Percentiles rank a stretch among this genome's conserved stretches.
Evolutionary conservation across 495 filamentous ascomycete genomes (phyloP).

Genomic region (Aspergillus ellipticus): DNA sequence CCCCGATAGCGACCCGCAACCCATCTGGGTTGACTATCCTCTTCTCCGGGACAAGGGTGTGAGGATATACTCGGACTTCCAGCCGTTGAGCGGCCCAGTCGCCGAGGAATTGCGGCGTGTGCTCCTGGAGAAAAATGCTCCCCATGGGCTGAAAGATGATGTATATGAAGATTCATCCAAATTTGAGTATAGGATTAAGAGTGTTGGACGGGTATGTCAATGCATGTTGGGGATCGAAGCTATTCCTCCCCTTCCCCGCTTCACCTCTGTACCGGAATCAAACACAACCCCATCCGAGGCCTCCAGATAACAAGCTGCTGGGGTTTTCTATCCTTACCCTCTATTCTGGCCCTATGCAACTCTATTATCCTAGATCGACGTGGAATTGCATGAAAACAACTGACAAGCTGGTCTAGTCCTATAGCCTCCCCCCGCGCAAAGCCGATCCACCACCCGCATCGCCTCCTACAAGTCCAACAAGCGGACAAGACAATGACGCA

Average conservation of each 20-base stretch:
- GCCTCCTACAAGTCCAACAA: constrained; percentile 45
- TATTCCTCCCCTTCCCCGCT: constrained; percentile 6
- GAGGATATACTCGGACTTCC: constrained; percentile 63
- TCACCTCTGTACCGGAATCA: neutral
- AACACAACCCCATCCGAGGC: neutral
- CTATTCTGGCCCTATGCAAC: neutral
- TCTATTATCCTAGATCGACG: neutral
- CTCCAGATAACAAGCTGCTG: neutral
- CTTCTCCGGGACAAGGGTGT: constrained; percentile 56
- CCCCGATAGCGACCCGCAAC: constrained; percentile 18
- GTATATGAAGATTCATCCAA: constrained; percentile 25
- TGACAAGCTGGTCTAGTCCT: constrained; percentile 43
- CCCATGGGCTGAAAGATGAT: constrained; percentile 41
- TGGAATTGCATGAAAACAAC: constrained; percentile 1
- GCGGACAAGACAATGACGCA: constrained; percentile 41
- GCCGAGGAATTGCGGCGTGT: constrained; percentile 64
- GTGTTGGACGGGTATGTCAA: constrained; percentile 71
- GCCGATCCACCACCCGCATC: constrained; percentile 53
- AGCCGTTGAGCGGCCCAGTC: constrained; percentile 58
- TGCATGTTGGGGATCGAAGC: neutral
- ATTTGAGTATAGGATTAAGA: constrained; percentile 58
- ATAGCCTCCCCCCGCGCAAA: constrained; percentile 59
- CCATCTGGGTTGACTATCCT: constrained; percentile 31
- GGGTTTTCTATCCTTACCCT: neutral
- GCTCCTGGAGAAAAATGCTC: constrained; percentile 63